Conservation (phyloP, 805 yeast species). For the Diddensiella transvaalensis region DNA sequence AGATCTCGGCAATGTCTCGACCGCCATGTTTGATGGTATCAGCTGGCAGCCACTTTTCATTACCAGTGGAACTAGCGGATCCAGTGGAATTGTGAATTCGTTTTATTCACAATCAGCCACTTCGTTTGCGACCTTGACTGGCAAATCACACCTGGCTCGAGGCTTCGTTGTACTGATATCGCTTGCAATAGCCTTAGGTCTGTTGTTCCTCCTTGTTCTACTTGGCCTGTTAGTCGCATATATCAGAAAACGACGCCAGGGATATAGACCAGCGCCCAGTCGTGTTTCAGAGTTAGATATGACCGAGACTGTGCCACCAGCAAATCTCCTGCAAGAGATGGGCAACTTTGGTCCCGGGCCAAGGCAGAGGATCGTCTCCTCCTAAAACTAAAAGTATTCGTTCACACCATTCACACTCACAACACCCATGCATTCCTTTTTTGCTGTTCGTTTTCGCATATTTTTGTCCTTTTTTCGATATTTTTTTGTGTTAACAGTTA, state of each 20-base stretch:
- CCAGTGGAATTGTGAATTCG: conserved; percentile 28
- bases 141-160: conserved; percentile 35
- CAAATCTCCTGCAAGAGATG: conserved; percentile 44
- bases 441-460: conserved; percentile 6
- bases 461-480: conserved; percentile 7
- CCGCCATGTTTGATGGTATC: conserved; percentile 63
- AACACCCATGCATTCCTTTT: too few relatives aligned
- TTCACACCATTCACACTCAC: too few relatives aligned
- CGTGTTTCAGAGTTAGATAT: conserved; percentile 59
- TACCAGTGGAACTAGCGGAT: conserved; percentile 28
- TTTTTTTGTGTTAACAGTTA: conserved; percentile 1
- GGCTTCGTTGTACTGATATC: conserved; percentile 71
- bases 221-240: conserved; percentile 42
- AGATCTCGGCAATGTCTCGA: conserved; percentile 52
- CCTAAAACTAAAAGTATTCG: too few relatives aligned
- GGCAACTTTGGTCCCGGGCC: conserved; percentile 32
- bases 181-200: conserved; percentile 61
- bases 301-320: conserved; percentile 62
- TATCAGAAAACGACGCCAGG: conserved; percentile 39
- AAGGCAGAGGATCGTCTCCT: background rate
- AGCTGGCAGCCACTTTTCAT: conserved; percentile 65
- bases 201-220: conserved; percentile 40
- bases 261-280: conserved; percentile 46
- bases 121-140: conserved; percentile 19
- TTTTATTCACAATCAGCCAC: conserved; percentile 31